Conservation (phyloP, 768 basidiomycete genomes). For the Harrya chromipes region DNA sequence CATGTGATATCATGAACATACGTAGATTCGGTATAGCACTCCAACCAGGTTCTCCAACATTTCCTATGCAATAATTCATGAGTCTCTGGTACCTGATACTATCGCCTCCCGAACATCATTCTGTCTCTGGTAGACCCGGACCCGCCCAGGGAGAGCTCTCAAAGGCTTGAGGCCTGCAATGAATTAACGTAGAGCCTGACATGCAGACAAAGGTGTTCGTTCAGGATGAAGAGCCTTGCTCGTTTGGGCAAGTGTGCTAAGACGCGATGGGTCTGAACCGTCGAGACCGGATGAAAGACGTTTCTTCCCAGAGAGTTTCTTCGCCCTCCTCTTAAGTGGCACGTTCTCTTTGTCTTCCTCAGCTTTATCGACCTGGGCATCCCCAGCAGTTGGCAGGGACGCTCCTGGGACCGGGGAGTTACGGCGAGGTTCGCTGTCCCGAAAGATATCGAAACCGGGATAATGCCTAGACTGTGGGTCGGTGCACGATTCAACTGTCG, state of each 20-base stretch:
- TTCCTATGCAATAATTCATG: conserved; percentile 6
- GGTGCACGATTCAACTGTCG: conserved; percentile 38
- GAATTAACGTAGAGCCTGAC: conserved; percentile 20
- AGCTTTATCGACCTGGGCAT: conserved; percentile 10
- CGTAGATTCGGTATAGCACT: conserved; percentile 12
- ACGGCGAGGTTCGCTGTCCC: conserved; percentile 35
- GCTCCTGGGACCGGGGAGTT: conserved; percentile 1
- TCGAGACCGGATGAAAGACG: conserved; percentile 8
- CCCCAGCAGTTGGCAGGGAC: conserved; percentile 1
- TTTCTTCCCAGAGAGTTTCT: conserved; percentile 36
- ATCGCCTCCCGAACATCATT: background rate
- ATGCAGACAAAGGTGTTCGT: conserved; percentile 15
- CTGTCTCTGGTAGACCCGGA: background rate
- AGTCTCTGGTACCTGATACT: background rate
- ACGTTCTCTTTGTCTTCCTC: conserved; percentile 61
- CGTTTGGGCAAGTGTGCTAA: conserved; percentile 2
- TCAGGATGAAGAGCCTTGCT: conserved; percentile 8
- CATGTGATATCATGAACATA: conserved; percentile 28
- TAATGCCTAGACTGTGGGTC: conserved; percentile 61
- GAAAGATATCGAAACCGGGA: conserved; percentile 61
- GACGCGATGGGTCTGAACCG: conserved; percentile 2
- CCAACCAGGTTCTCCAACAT: background rate
- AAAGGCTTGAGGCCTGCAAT: background rate
- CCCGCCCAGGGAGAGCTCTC: background rate
- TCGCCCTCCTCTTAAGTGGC: conserved; percentile 43